Evolutionary conservation across 768 basidiomycete genomes (phyloP), one percentile per base, ranked within the genome.

Genomic region (Galerina sulciceps): DNA sequence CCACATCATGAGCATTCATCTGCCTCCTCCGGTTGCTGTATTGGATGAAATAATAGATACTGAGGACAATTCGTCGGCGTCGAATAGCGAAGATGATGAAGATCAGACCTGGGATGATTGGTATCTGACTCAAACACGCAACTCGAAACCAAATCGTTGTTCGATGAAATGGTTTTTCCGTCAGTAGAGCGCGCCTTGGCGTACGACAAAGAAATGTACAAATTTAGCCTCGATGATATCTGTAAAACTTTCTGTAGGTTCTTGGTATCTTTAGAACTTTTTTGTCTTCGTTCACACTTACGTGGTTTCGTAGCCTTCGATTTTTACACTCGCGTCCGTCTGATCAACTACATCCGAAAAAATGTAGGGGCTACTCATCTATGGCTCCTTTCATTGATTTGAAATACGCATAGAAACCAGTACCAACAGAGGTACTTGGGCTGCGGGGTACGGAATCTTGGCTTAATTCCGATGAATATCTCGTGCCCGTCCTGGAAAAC

Each of bases 341-440:
- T 97, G 50, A 86, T 97, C 74, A 97, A 97, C 71, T 91, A 83
- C 73, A 93, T 96, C 67, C 79, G 95, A 57, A 89, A 85, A 73
- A 83, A 85, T 73, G 93, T 92, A 59, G 26, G 66, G 10, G 6
- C 55, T 11, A 46, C 51, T 18, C 49, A 37, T 52, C 34, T 31
- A 53, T 38, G 17, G 15, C 55, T 51, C 15, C 49, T 31, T 37
- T 17, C 10, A 31, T 34, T 23, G 53, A 36, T 34, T 42, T 60
- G 44, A 60, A 57, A 59, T 54, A 35, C 35, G 57, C 23, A 3
- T 69, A 93, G 91, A 87, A 83, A 73, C 75, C 80, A 47, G 71
- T 80, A 9, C 71, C 86, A 5, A 60, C 69, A 8, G 76, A 80
- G 41, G 75, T 85, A 13, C 62, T 68, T n/a, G 67, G 67, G 42